Evolutionary conservation across 2,329 filamentous ascomycete species (phyloP), one percentile per base, ranked within the genome.

Genomic region (Fonsecaea nubica): DNA sequence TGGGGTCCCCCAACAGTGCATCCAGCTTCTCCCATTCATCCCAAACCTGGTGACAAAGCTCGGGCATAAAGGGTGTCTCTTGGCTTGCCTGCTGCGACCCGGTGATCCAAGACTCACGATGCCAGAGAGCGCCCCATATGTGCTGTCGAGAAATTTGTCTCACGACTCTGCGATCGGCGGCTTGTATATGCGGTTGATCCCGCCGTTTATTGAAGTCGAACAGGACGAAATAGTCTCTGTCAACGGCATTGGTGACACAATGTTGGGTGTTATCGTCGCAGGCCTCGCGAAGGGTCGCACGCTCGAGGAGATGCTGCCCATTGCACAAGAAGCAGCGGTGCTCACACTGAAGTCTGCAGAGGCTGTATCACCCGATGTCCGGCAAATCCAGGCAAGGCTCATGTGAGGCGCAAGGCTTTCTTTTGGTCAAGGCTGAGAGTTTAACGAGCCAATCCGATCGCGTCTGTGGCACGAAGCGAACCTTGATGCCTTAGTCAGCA

Each of bases 181-280:
- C 0, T 84, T 97, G 2, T 97, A 97, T 75, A 93, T 97, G 89
- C 80, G 88, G 5, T 76, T 89, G 80, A 91, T 92, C 76, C 87
- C 91, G 0, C 83, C 90, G 0, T 86, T 86, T 0, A 88, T 91
- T 75, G 79, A 82, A 15, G 84, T 97, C 5, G 65, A 72, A 1
- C 77, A 81, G 0, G 79, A 85, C 21, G 87, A 95, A 32, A 84
- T 96, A 1, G 88, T 94, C 1, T 97, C 92, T 55, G 94, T 98
- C 9, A 98, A 98, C 76, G 95, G 94, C 0, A 93, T 92, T 1
- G 95, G 95, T 0, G 95, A 99, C 78, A 97, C 95, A 0, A 93
- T 98, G 76, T 82, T 96, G 8, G 95, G 94, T 0, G 90, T 93
- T 13, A 73, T 97, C 63, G 82, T 97, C n/a, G 90, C 92, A 1